Evolutionary conservation across 768 basidiomycete species (phyloP).

Genomic region (Russula griseocarnosa): DNA sequence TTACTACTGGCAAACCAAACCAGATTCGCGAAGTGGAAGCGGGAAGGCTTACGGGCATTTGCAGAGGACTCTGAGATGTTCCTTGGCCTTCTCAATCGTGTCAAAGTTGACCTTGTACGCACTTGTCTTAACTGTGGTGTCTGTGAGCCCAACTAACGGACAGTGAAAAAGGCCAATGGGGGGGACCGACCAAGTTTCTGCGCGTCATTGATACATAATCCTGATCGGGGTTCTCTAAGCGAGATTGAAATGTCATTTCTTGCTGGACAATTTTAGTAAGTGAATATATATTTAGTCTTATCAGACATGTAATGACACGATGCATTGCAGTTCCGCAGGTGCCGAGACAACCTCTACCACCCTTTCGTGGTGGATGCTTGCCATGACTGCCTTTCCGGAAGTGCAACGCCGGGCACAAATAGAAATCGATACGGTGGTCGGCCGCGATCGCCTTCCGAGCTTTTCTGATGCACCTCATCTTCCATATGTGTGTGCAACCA

Average conservation of each 20-base stretch:
- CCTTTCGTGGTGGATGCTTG: conserved; percentile 16
- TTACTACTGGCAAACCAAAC: not conserved
- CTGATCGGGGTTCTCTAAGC: not conserved
- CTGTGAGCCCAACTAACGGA: not conserved
- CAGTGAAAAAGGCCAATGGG: not conserved
- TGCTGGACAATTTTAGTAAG: not conserved
- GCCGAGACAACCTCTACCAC: conserved; percentile 15
- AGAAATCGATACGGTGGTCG: conserved; percentile 25
- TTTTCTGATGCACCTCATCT: conserved; percentile 24
- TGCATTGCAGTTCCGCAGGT: conserved; percentile 1
- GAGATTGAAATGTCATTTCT: not conserved
- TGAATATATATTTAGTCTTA: not conserved
- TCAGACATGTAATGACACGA: no score
- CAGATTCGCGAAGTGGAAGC: conserved; percentile 18
- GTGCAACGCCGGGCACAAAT: conserved; percentile 21
- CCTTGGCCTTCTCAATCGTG: conserved; percentile 3
- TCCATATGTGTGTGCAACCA: conserved; percentile 27
- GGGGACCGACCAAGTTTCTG: not conserved
- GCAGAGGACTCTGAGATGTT: conserved; percentile 3
- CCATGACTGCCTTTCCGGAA: conserved; percentile 23
- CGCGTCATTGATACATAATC: conserved; percentile 2
- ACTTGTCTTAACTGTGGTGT: no score
- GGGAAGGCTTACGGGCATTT: not conserved
- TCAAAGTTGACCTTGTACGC: conserved; percentile 8
- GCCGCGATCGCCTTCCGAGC: conserved; percentile 18